Conservation (phyloP, 2,329 filamentous ascomycete species). For the Neonectria coccinea region DNA sequence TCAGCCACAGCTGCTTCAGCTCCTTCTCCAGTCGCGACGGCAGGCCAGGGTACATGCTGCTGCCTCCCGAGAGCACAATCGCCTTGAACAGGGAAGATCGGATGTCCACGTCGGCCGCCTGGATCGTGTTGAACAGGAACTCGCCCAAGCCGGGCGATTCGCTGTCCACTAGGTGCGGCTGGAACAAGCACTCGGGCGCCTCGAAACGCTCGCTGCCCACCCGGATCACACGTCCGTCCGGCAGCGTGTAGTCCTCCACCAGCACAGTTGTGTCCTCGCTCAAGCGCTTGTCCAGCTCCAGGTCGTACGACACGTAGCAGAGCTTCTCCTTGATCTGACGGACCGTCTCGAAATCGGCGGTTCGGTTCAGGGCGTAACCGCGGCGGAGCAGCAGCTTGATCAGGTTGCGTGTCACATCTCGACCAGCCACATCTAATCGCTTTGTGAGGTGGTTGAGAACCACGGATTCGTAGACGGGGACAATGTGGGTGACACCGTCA, state of each 20-base stretch:
- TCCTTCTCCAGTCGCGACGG: constrained; percentile 97
- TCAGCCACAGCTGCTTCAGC: constrained; percentile 98
- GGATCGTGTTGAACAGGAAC: constrained; percentile 98
- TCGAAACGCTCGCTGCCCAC: constrained; percentile 98
- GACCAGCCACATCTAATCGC: constrained; percentile 92
- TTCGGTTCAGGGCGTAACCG: constrained; percentile 97
- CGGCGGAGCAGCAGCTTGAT: constrained; percentile 93
- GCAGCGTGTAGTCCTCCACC: constrained; percentile 97
- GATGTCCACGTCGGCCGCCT: constrained; percentile 94
- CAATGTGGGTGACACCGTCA: constrained; percentile 98
- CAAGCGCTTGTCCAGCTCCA: constrained; percentile 94
- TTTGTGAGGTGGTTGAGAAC: constrained; percentile 97
- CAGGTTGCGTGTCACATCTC: constrained; percentile 97
- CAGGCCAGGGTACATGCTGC: constrained; percentile 98
- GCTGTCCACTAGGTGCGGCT: constrained; percentile 96
- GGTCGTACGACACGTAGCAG: constrained; percentile 98
- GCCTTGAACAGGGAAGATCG: constrained; percentile 95
- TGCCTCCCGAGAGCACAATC: constrained; percentile 94
- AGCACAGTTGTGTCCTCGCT: constrained; percentile 97
- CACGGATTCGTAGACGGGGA: constrained; percentile 97
- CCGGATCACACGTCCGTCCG: constrained; percentile 94
- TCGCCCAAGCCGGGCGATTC: constrained; percentile 97
- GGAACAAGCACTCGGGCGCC: constrained; percentile 97
- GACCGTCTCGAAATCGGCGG: constrained; percentile 98
- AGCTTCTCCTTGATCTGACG: constrained; percentile 99